Conservation (phyloP, 1,284 basidiomycete species). For the Tylopilus sp. region DNA sequence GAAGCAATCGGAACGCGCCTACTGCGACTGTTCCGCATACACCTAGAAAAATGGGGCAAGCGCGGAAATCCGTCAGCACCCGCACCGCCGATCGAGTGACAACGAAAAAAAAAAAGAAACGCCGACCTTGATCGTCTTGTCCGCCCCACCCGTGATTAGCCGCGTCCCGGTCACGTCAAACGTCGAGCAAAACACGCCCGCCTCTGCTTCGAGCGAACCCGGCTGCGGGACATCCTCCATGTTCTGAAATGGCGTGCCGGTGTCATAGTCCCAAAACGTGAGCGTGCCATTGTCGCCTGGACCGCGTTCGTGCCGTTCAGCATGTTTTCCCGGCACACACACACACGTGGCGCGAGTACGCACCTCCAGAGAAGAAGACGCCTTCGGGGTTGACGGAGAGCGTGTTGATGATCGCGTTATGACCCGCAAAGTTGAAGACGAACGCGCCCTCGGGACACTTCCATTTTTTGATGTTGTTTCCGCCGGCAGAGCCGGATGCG, state of each 20-base stretch:
- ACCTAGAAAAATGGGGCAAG: conserved; percentile 31
- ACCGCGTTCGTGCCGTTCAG: background rate
- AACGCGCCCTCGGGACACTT: conserved; percentile 95
- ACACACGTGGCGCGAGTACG: background rate
- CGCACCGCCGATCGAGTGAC: background rate
- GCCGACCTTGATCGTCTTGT: conserved; percentile 94
- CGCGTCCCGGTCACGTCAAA: conserved; percentile 96
- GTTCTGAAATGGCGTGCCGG: conserved; percentile 93
- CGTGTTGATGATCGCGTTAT: conserved; percentile 98
- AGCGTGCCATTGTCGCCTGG: conserved; percentile 86
- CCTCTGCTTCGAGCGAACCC: conserved; percentile 94
- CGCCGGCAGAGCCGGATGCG: conserved; percentile 90
- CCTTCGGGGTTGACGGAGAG: conserved; percentile 92
- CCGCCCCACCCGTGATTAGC: conserved; percentile 93
- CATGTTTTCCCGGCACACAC: background rate
- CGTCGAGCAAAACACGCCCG: conserved; percentile 92
- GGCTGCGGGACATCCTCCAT: conserved; percentile 94
- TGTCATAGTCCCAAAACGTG: conserved; percentile 92
- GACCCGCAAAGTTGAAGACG: conserved; percentile 93
- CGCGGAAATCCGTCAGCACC: background rate
- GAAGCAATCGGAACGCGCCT: background rate
- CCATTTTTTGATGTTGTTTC: conserved; percentile 99
- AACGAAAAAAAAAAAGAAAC: background rate
- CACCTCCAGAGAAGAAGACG: conserved; percentile 94
- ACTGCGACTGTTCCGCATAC: conserved; percentile 46